Base-by-base conservation (phyloP, 192 early-diverging fungal genomes). In the Paraglomus brasilianum region DNA sequence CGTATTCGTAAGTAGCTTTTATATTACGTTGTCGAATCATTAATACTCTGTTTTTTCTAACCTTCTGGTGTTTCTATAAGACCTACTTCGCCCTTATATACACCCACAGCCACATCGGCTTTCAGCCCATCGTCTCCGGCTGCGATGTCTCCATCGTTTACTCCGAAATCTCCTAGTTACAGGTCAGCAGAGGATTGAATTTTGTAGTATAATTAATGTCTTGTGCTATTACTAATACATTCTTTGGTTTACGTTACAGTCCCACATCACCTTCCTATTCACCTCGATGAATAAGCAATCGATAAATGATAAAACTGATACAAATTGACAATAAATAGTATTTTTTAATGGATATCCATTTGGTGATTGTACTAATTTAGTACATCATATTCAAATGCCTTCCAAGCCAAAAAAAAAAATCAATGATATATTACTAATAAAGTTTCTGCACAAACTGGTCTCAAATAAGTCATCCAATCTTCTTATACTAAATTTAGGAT, bases 111-210 rank as follows among this genome's bases (percentile, higher is more conserved):
- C 3, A 3, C 30, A 30, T 30, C 30, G 3, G 30, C 30, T 30
- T 30, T 30, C 30, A 30, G 30, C 30, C 30, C 30, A 30, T 30
- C 30, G 30, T 30, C 30, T 30, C 30, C 30, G 30, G 30, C 30
- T 30, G 30, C 30, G 30, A 30, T 30, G 36, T 56, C 53, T 11
- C 53, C 53, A 10, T 19, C 53, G 11, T 56, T 19, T 30, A 69
- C 39, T 44, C 66, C 66, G 53, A 55, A 50, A 42, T 69, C 66
- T 56, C 66, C 66, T 22, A 38, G 61, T 15, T 63, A 63, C 44
- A 63, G 61, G 61, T 63, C 8, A 45, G 61, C 36, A 30, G 13
- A 22, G 5, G 30, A 36, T 22, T 30, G 24, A 42, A 22, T 43
- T 60, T 13, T 43, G 8, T 60, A 19, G 9, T 60, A 56, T 41